Evolutionary conservation across 2,329 filamentous ascomycete species (phyloP), one percentile per base, ranked within the genome.

Genomic region (Aspergillus versicolor): DNA sequence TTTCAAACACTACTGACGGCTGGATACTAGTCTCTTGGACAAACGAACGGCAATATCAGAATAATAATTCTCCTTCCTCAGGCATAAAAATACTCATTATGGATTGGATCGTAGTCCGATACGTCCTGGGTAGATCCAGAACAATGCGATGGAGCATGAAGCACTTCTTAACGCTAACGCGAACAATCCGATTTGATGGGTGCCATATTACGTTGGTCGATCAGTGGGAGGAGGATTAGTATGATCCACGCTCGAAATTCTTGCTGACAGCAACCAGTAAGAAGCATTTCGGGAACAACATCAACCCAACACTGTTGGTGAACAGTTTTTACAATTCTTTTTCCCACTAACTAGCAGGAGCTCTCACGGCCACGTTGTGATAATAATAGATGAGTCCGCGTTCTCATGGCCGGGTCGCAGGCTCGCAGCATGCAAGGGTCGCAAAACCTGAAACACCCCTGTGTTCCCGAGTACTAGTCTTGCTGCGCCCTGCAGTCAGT

Each of bases 401-500:
- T 24, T 44, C 38, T 50, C 45, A 32, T 56, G 27, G 27, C 27
- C 11, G 27, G 27, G 9, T 30, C 30, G 21, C 46, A 21, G 30
- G 27, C 27, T 30, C 30, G 21, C 46, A 21, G 30, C 49, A 53
- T 44, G 40, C 50, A 54, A 52, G 50, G 45, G 40, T 32, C 45
- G 19, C 40, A 24, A 48, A 54, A 54, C 38, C 30, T 57, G 55
- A 57, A 57, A 53, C 55, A 24, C 44, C 32, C 49, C 30, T 57
- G 32, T 44, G 37, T 51, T 43, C 49, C 32, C 27, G 45, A 45
- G 47, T 47, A 34, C 37, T 34, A 41, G 42, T 37, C 21, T 11
- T 46, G 45, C 55, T 57, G 55, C 55, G 55, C 55, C 55, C 46
- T 54, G 55, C 45, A 51, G 50, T 53, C 52, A 57, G 50, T 53